A percentile compares a stretch with the other conserved stretches of the same genome.
Conservation (phyloP, 2,329 filamentous ascomycete species). For the Dryadomyces quercus-mongolicae region DNA sequence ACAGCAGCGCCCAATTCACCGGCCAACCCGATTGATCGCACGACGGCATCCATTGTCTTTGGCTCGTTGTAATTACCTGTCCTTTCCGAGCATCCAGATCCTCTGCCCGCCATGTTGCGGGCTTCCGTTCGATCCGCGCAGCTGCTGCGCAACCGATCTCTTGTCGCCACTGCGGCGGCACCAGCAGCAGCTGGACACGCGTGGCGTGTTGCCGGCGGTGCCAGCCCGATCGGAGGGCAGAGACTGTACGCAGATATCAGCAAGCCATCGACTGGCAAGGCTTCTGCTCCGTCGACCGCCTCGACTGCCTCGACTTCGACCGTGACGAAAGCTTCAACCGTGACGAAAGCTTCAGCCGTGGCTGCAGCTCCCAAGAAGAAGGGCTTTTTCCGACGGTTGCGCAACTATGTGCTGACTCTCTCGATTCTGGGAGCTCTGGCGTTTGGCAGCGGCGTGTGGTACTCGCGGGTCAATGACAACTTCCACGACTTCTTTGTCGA, state of each 20-base stretch:
- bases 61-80: neutral
- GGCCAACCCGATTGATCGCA: too few species aligned
- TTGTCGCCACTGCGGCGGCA: conserved; percentile 19
- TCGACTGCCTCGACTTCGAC: conserved; percentile 6
- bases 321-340: conserved; percentile 22
- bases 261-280: neutral
- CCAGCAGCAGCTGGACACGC: conserved; percentile 41
- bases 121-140: conserved; percentile 54
- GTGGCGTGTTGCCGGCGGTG: conserved; percentile 35
- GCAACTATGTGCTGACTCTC: conserved; percentile 66
- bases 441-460: conserved; percentile 83
- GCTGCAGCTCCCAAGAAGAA: conserved; percentile 39
- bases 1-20: too few species aligned
- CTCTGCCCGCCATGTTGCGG: conserved; percentile 50
- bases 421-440: conserved; percentile 64
- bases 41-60: neutral
- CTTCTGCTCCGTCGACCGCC: neutral
- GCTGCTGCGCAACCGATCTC: conserved; percentile 42
- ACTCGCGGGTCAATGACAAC: conserved; percentile 87
- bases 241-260: conserved; percentile 38
- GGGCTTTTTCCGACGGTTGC: conserved; percentile 59
- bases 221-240: too few species aligned
- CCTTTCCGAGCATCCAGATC: conserved; percentile 26
- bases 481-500: conserved; percentile 99
- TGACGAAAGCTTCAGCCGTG: conserved; percentile 24